Conservation (phyloP, 116 monocot species). For the Iris pallida region DNA sequence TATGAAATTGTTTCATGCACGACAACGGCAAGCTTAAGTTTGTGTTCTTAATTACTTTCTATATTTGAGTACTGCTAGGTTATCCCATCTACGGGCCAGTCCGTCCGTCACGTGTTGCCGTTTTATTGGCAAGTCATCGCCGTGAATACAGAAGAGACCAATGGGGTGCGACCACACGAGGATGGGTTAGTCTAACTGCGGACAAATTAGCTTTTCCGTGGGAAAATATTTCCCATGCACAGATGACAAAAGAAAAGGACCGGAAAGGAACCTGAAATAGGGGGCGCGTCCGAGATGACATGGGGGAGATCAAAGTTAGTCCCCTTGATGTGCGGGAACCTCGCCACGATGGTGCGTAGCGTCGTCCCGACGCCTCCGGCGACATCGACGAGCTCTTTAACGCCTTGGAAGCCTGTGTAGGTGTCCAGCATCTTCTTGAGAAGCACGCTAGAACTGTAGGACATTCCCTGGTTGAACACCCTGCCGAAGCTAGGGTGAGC, state of each 20-base stretch:
- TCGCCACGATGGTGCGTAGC: constrained; percentile 34
- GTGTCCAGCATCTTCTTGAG: constrained; percentile 36
- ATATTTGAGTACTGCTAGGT: too few species aligned
- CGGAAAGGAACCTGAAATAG: constrained; percentile 17
- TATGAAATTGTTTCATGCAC: not conserved
- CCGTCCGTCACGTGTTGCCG: too few species aligned
- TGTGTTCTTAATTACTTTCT: too few species aligned
- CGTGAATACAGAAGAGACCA: too few species aligned
- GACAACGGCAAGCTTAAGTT: too few species aligned
- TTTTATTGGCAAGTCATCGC: too few species aligned
- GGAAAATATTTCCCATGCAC: not conserved
- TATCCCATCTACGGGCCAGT: too few species aligned
- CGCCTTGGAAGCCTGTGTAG: constrained; percentile 46
- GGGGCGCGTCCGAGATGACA: constrained; percentile 41
- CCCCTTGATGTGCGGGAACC: constrained; percentile 35
- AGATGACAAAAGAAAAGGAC: not conserved
- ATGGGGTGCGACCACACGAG: too few species aligned
- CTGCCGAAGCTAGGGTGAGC: constrained; percentile 31
- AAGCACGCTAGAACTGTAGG: constrained; percentile 37
- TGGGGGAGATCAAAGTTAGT: constrained; percentile 59
- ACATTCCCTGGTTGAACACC: constrained; percentile 63
- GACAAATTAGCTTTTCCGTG: not conserved
- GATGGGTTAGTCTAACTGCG: too few species aligned
- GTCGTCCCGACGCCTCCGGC: constrained; percentile 45
- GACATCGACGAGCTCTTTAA: constrained; percentile 41